Percentiles rank a stretch among this genome's conserved stretches.
phyloP scores from a whole-genome alignment of 129 eudicot genomes.

The Centrapalus pauciflorus region DNA sequence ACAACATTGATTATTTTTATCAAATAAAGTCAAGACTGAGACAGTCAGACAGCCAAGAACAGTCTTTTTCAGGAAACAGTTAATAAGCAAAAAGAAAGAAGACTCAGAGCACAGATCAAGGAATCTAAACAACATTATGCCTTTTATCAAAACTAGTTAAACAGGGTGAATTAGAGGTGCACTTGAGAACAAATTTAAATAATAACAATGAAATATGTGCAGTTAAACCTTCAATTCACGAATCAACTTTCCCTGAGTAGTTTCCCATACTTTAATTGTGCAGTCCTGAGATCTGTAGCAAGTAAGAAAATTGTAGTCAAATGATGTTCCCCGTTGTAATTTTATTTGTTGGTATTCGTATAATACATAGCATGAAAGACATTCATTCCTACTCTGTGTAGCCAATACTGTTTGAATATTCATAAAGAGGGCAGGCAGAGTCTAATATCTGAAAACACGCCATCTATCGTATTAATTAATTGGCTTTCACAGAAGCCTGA shows the following conservation, averaged over 20 bases:
- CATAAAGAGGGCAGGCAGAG: no score
- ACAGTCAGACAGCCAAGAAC: no score
- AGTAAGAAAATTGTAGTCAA: not conserved
- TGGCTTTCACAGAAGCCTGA: no score
- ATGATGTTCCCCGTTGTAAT: not conserved
- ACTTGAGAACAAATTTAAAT: not conserved
- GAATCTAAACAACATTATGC: not conserved
- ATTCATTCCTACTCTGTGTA: no score
- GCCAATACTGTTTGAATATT: no score
- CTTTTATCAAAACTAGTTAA: not conserved
- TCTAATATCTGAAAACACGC: no score
- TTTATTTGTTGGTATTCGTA: not conserved
- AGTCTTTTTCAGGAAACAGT: not conserved
- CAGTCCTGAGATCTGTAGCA: conserved; percentile 87
- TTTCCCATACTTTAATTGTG: conserved; percentile 94
- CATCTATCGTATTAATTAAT: no score
- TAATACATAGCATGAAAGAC: not conserved
- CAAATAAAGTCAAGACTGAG: not conserved
- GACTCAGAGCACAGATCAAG: not conserved
- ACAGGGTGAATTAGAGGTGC: not conserved
- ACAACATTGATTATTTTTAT: not conserved
- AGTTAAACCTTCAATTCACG: conserved; percentile 75
- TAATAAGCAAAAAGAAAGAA: not conserved
- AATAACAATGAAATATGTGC: not conserved
- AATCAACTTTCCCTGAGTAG: conserved; percentile 85